These are phyloP conservation scores for Fusarium torulosum DNA, from an alignment of 2,329 filamentous ascomycete species.

Conservation along the genomic window DNA sequence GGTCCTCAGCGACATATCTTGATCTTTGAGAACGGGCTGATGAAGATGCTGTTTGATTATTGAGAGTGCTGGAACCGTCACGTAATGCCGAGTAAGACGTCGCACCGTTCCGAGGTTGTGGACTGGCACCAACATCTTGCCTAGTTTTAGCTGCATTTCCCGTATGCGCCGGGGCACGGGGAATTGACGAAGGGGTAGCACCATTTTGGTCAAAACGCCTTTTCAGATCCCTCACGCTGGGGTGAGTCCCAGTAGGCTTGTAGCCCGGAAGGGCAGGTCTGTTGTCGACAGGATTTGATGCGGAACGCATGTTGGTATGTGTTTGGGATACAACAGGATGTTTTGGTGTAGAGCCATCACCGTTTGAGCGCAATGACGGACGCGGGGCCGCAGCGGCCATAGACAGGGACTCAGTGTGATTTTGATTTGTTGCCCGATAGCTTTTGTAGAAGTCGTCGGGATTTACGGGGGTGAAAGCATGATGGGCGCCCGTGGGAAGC, in stretches of 20 bases:
- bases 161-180: slow-evolving; percentile 54
- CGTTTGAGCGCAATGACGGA: slow-evolving; percentile 62
- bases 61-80: slow-evolving; percentile 47
- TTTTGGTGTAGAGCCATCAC: slow-evolving; percentile 63
- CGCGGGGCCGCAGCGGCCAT: slow-evolving; percentile 58
- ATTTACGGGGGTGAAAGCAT: slow-evolving; percentile 60
- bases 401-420: slow-evolving; percentile 52
- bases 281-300: slow-evolving; percentile 67
- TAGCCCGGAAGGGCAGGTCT: slow-evolving; percentile 51
- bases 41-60: slow-evolving; percentile 35
- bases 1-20: slow-evolving; percentile 64
- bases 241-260: slow-evolving; percentile 58
- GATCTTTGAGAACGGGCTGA: slow-evolving; percentile 58
- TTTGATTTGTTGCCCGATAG: slow-evolving; percentile 58
- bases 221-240: slow-evolving; percentile 85
- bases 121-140: slow-evolving; percentile 52
- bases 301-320: slow-evolving; percentile 63
- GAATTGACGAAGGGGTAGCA: slow-evolving; percentile 49
- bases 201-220: slow-evolving; percentile 80
- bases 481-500: slow-evolving; percentile 46
- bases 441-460: slow-evolving; percentile 69
- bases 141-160: slow-evolving; percentile 51
- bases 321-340: slow-evolving; percentile 58
- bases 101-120: slow-evolving; percentile 53
- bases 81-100: slow-evolving; percentile 59